Evolutionary conservation across 2,329 filamentous ascomycete genomes (phyloP).

Genomic region (Arthrobotrys musiformis): DNA sequence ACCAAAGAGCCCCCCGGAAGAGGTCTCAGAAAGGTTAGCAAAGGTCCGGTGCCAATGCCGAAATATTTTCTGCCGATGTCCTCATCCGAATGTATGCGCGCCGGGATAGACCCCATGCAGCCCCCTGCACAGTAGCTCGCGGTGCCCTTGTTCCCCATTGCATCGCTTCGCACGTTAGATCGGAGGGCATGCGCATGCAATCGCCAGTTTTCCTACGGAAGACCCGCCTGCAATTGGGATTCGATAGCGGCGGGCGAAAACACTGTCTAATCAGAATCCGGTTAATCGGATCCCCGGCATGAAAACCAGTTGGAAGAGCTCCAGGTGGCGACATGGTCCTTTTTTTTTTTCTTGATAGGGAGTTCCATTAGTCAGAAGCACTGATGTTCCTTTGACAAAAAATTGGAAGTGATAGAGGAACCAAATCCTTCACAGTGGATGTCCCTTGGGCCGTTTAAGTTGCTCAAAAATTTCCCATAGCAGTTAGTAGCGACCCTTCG

Average conservation of each 20-base stretch:
- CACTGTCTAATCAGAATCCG: slow-evolving; percentile 15
- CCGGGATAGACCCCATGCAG: neutral
- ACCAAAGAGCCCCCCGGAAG: neutral
- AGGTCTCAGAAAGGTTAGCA: slow-evolving; percentile 6
- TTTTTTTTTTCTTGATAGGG: slow-evolving; percentile 16
- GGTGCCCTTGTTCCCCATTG: neutral
- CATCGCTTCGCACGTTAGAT: neutral
- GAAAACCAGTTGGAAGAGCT: slow-evolving; percentile 37
- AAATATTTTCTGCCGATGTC: slow-evolving; percentile 40
- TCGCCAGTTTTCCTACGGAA: neutral
- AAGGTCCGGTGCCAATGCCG: slow-evolving; percentile 3
- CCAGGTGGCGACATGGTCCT: slow-evolving; percentile 20
- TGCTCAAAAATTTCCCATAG: neutral
- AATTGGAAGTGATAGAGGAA: neutral
- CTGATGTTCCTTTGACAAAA: neutral
- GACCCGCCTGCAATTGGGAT: neutral
- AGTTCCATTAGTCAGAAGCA: slow-evolving; percentile 31
- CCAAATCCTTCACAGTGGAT: neutral
- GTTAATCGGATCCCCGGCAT: slow-evolving; percentile 38
- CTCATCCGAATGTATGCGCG: slow-evolving; percentile 41
- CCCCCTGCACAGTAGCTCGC: too few relatives aligned
- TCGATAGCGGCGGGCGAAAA: neutral
- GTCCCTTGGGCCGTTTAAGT: neutral
- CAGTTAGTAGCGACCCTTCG: slow-evolving; percentile 1
- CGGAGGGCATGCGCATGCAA: neutral